A percentile compares a stretch with the other conserved stretches of the same genome.
These are phyloP conservation scores for Pseudopediastrum boryanum DNA, from an alignment of 139 green algal genomes.

Conservation along the genomic window DNA sequence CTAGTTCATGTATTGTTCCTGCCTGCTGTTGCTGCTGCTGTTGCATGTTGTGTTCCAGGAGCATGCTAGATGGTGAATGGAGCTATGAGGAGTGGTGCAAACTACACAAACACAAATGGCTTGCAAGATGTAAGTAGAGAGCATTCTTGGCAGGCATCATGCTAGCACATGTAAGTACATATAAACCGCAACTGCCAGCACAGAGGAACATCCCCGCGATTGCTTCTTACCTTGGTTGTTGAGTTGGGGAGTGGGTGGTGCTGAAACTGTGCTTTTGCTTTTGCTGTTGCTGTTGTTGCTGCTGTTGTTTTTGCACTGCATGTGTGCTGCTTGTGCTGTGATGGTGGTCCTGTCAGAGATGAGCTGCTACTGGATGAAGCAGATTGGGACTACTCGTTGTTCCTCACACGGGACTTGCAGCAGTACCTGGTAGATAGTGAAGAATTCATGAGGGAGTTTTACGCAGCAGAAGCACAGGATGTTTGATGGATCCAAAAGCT, in stretches of 20 bases:
- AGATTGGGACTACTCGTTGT: conserved; percentile 33
- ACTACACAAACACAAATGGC: conserved; percentile 48
- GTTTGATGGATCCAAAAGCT: background rate
- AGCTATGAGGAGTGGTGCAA: conserved; percentile 60
- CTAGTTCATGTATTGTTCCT: background rate
- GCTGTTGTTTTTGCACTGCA: background rate
- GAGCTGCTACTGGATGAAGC: conserved; percentile 30
- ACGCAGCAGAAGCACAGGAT: background rate
- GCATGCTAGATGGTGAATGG: conserved; percentile 59
- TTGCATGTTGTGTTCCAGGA: conserved; percentile 15
- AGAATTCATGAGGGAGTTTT: conserved; percentile 41
- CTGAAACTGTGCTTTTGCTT: background rate
- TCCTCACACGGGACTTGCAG: conserved; percentile 26
- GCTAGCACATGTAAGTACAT: too few relatives aligned
- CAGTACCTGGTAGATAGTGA: conserved; percentile 37
- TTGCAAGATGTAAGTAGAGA: conserved; percentile 31
- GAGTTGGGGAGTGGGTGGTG: too few relatives aligned
- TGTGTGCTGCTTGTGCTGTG: too few relatives aligned
- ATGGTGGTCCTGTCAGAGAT: conserved; percentile 4
- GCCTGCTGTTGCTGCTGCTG: background rate
- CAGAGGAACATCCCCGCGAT: too few relatives aligned
- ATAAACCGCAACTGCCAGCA: too few relatives aligned
- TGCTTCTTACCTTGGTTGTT: too few relatives aligned
- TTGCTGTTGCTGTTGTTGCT: background rate
- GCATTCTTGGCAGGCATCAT: background rate